A percentile compares a stretch with the other conserved stretches of the same genome.
These are phyloP conservation scores for Metschnikowia corniflorae DNA, from an alignment of 805 yeast species.

Conservation along the genomic window DNA sequence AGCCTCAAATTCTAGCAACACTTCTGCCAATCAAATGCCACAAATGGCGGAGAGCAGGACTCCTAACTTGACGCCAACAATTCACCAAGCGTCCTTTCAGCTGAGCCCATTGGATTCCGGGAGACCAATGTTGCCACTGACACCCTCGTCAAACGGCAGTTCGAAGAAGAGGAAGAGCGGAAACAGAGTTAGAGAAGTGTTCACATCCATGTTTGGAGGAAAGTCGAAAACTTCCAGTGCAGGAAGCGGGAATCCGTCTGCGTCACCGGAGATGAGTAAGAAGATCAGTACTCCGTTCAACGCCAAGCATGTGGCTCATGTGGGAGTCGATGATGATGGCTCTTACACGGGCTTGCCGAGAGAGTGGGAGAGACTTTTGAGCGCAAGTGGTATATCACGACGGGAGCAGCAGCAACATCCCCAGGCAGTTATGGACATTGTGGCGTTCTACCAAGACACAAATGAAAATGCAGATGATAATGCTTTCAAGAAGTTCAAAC, in stretches of 20 bases:
- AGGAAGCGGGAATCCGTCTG: neutral
- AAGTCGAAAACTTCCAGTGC: constrained; percentile 19
- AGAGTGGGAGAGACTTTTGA: constrained; percentile 83
- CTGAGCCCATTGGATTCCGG: constrained; percentile 19
- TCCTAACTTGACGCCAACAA: constrained; percentile 23
- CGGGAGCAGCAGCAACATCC: constrained; percentile 90
- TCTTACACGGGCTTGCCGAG: constrained; percentile 89
- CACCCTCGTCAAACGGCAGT: constrained; percentile 8
- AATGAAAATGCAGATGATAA: constrained; percentile 42
- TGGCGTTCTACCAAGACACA: constrained; percentile 73
- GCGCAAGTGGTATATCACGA: constrained; percentile 82
- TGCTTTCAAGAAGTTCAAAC: constrained; percentile 43
- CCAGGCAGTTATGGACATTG: constrained; percentile 89
- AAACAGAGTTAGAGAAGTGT: constrained; percentile 55
- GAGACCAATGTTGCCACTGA: neutral
- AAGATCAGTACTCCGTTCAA: constrained; percentile 90
- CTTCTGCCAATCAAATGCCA: constrained; percentile 5
- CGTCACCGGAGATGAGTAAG: constrained; percentile 28
- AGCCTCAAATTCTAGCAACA: neutral
- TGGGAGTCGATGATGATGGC: constrained; percentile 85
- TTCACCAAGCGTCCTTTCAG: constrained; percentile 18
- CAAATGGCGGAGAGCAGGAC: constrained; percentile 3
- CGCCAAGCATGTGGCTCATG: constrained; percentile 88
- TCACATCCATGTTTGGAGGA: constrained; percentile 48
- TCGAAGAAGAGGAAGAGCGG: constrained; percentile 37